Conservation (phyloP, 2,329 filamentous ascomycete species). For the Ophiostoma quercus region DNA sequence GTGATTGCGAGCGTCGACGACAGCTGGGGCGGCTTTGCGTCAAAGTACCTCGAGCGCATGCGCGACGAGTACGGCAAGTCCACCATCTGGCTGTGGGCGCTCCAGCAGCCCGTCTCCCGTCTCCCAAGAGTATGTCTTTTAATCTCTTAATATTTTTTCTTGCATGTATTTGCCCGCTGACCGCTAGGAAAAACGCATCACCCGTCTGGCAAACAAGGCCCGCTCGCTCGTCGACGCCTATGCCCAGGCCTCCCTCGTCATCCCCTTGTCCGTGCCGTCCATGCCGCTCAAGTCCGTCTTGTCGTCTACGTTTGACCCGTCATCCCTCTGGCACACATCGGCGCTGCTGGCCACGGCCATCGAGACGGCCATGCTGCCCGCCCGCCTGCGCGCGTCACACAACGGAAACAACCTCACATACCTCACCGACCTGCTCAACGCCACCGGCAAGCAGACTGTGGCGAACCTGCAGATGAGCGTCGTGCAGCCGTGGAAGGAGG, state of each 20-base stretch:
- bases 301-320: constrained; percentile 48
- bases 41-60: constrained; percentile 68
- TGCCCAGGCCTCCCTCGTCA: constrained; percentile 67
- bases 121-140: constrained; percentile 44
- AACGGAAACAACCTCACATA: constrained; percentile 45
- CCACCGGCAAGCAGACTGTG: constrained; percentile 73
- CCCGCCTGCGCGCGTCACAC: constrained; percentile 55
- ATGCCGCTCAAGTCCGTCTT: constrained; percentile 40
- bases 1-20: constrained; percentile 67
- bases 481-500: constrained; percentile 33
- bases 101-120: constrained; percentile 57
- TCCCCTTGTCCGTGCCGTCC: constrained; percentile 63
- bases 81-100: constrained; percentile 79
- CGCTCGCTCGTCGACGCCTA: constrained; percentile 64
- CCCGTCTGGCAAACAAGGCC: constrained; percentile 68
- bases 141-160: constrained; percentile 21
- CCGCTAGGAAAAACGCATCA: constrained; percentile 53
- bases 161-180: background rate
- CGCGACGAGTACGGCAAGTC: constrained; percentile 89
- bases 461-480: constrained; percentile 68
- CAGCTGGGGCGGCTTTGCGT: constrained; percentile 74
- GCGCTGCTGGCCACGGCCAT: constrained; percentile 70
- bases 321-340: constrained; percentile 73
- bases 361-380: constrained; percentile 73
- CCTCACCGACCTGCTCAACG: constrained; percentile 62